Base-by-base conservation (phyloP, 371 early-diverging fungal genomes). In the Mortierella polycephala region DNA sequence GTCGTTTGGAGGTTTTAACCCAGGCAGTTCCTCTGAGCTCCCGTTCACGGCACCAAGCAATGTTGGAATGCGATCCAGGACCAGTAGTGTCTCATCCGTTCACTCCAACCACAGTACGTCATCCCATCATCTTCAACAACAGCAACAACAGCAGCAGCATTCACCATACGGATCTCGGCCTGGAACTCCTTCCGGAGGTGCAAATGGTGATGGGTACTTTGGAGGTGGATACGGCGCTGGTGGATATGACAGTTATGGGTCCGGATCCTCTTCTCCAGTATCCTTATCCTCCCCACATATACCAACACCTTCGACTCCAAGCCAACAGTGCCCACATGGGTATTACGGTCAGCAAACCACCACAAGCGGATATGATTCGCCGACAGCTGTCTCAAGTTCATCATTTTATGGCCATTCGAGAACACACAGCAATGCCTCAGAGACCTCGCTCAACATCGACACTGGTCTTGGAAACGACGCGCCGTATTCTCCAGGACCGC, bases 1-100 rank as follows among this genome's bases (percentile, higher is more conserved):
- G 75, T 57, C 75, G 42, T 75, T 62, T 57, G 75, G 75, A 42
- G 75, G 75, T 30, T 74, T 44, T 55, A 74, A 69, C 41, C 75
- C 70, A 11, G 60, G 55, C 11, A 66, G 59, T 44, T 62, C 76
- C 51, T 70, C 76, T 7, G 76, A 75, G 57, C 60, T 75, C 13
- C 75, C 70, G n/a, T 70, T 75, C 23, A 45, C 60, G 21, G 64
- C 59, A n/a, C 60, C 69, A 5, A 61, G 16, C 12, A 60, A 21
- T 13, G 60, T 40, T 23, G 65, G 71, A n/a, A 67, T 63, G 57
- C 54, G 75, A 44, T 75, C 75, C 16, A 60, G 70, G 23, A 45
- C 75, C 47, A 62, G 69, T 60, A 75, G 75, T 52, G n/a, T 70
- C 52, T 69, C 70, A 13, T 75, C 71, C 5, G 59, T 70, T 39